A percentile compares a stretch with the other conserved stretches of the same genome.
Evolutionary conservation across 768 basidiomycete species (phyloP).

Genomic region (Pluteus cervinus): DNA sequence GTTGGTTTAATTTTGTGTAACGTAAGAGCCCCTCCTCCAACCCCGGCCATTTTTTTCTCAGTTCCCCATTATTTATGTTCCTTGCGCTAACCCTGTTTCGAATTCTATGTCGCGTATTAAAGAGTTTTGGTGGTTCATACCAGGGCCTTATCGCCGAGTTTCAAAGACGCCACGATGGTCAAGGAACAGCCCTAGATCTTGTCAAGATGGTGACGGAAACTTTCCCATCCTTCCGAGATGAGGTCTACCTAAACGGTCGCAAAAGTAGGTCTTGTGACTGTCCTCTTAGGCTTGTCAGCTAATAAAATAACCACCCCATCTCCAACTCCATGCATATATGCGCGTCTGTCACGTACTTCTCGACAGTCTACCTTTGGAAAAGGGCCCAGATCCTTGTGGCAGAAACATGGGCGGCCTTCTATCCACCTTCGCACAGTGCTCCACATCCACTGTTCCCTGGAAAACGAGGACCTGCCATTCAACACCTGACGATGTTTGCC

Average conservation of each 20-base stretch:
- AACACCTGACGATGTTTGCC: constrained; percentile 86
- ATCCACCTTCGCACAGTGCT: constrained; percentile 40
- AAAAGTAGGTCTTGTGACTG: constrained; percentile 37
- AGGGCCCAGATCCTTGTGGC: constrained; percentile 89
- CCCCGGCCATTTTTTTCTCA: not conserved
- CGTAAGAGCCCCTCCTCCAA: constrained; percentile 34
- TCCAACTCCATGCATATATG: too few species aligned
- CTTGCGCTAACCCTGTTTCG: too few species aligned
- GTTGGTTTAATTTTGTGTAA: constrained; percentile 66
- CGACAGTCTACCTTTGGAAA: constrained; percentile 78
- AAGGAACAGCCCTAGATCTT: constrained; percentile 67
- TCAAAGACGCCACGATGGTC: constrained; percentile 39
- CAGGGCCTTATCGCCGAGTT: constrained; percentile 60
- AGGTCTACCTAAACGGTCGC: constrained; percentile 47
- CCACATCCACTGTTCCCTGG: constrained; percentile 74
- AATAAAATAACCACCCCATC: not conserved
- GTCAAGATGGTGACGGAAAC: constrained; percentile 63
- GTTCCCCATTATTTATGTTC: too few species aligned
- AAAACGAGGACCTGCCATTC: constrained; percentile 48
- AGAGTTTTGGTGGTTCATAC: constrained; percentile 72
- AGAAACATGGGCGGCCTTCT: constrained; percentile 90
- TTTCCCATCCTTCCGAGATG: constrained; percentile 77
- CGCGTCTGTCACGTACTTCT: not conserved
- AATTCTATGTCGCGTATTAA: constrained; percentile 1
- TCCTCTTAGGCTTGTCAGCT: not conserved